Evolutionary conservation across 805 yeast species (phyloP).

Genomic region (Millerozyma acaciae): DNA sequence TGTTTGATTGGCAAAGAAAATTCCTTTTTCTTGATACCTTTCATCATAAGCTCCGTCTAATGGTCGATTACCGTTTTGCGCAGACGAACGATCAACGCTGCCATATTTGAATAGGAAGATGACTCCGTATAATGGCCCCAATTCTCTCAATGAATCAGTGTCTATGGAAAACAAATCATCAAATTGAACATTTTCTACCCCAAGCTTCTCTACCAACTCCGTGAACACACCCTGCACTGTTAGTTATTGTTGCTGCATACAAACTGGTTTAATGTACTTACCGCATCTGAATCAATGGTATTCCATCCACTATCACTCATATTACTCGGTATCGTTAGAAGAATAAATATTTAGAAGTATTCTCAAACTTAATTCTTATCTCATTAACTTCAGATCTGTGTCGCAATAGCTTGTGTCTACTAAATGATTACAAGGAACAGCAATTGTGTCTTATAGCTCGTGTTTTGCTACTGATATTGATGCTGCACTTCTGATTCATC

Average conservation of each 20-base stretch:
- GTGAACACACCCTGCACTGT: constrained; percentile 52
- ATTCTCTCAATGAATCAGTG: constrained; percentile 29
- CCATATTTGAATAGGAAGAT: constrained; percentile 62
- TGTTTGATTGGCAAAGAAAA: constrained; percentile 61
- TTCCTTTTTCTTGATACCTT: constrained; percentile 26
- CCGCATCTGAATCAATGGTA: constrained; percentile 64
- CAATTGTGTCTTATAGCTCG: too few relatives aligned
- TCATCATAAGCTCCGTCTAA: constrained; percentile 42
- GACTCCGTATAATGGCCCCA: constrained; percentile 52
- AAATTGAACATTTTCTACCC: constrained; percentile 50
- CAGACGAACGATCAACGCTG: constrained; percentile 29
- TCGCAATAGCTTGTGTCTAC: too few relatives aligned
- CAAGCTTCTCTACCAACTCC: constrained; percentile 54
- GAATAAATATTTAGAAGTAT: too few relatives aligned
- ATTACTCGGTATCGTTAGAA: too few relatives aligned
- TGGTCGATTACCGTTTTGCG: constrained; percentile 30
- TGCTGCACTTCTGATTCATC: too few relatives aligned
- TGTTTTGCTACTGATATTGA: too few relatives aligned
- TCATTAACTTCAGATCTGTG: too few relatives aligned
- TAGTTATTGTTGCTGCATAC: constrained; percentile 7
- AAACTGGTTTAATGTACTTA: constrained; percentile 13
- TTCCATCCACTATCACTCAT: constrained; percentile 44
- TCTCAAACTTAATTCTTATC: too few relatives aligned
- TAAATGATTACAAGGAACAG: too few relatives aligned
- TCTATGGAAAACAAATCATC: constrained; percentile 57